phyloP scores from a whole-genome alignment of 352 stramenopile genomes.

The Phytophthora europaea region DNA sequence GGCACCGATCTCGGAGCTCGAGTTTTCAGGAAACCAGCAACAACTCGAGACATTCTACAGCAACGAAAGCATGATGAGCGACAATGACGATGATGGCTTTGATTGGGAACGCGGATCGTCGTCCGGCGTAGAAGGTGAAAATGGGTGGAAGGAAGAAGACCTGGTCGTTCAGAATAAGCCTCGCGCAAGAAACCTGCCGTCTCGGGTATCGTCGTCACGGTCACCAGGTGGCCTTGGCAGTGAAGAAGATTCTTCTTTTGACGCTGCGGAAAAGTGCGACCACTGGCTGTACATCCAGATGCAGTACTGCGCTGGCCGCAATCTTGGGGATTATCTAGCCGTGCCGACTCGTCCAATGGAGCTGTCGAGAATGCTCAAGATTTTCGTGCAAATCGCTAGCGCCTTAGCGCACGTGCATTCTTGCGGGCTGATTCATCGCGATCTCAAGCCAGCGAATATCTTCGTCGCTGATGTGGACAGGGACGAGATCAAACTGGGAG shows the following conservation, averaged over 20 bases:
- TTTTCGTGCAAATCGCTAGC: slow-evolving; percentile 91
- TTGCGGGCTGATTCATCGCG: slow-evolving; percentile 91
- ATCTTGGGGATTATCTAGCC: slow-evolving; percentile 87
- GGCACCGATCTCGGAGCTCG: slow-evolving; percentile 71
- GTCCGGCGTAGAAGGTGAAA: slow-evolving; percentile 46
- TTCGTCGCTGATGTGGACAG: slow-evolving; percentile 89
- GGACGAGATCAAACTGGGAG: slow-evolving; percentile 91
- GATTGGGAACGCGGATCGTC: slow-evolving; percentile 80
- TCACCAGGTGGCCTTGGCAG: slow-evolving; percentile 26
- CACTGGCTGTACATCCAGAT: slow-evolving; percentile 95
- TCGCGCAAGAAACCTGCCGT: slow-evolving; percentile 17
- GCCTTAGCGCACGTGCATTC: slow-evolving; percentile 93
- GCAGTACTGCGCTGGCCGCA: slow-evolving; percentile 90
- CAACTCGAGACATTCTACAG: slow-evolving; percentile 58
- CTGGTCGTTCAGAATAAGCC: slow-evolving; percentile 56
- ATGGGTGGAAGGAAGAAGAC: slow-evolving; percentile 76
- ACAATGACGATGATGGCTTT: slow-evolving; percentile 73
- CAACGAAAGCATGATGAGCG: slow-evolving; percentile 46
- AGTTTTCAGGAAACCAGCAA: slow-evolving; percentile 68
- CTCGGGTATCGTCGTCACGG: slow-evolving; percentile 17
- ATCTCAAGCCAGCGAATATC: slow-evolving; percentile 94
- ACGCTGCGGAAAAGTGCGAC: slow-evolving; percentile 71
- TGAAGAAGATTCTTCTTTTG: slow-evolving; percentile 60
- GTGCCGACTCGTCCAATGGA: slow-evolving; percentile 78
- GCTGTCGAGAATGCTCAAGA: slow-evolving; percentile 82